phyloP scores from a whole-genome alignment of 441 rosid genomes.

The Adansonia rubrostipa region DNA sequence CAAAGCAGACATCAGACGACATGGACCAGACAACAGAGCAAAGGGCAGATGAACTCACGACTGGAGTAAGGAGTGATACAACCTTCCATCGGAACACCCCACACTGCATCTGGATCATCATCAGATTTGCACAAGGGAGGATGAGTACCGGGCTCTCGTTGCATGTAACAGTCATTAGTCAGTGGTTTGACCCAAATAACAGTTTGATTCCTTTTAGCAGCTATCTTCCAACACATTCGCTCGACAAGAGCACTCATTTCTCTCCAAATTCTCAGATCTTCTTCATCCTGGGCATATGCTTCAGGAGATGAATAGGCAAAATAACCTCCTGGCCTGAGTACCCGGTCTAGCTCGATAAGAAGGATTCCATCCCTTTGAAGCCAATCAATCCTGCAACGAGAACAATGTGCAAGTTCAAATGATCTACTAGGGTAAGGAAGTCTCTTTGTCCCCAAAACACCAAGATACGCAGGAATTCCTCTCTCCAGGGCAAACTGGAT shows the following conservation, averaged over 20 bases:
- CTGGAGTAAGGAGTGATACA: conserved; percentile 36
- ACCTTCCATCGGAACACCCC: conserved; percentile 85
- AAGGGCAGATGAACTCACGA: conserved; percentile 56
- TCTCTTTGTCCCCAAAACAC: conserved; percentile 94
- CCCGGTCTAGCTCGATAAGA: conserved; percentile 94
- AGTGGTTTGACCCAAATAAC: conserved; percentile 94
- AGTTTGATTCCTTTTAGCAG: conserved; percentile 87
- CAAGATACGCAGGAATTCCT: conserved; percentile 98
- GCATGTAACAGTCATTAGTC: conserved; percentile 83
- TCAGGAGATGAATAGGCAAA: conserved; percentile 99
- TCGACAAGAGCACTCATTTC: conserved; percentile 88
- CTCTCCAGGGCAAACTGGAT: conserved; percentile 97
- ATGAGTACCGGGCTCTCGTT: conserved; percentile 75
- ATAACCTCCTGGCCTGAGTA: conserved; percentile 98
- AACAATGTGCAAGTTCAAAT: conserved; percentile 96
- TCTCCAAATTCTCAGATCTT: conserved; percentile 87
- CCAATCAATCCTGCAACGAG: conserved; percentile 99
- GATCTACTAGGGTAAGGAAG: conserved; percentile 99
- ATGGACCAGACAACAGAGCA: neutral
- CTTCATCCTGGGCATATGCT: conserved; percentile 98
- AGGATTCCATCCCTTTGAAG: conserved; percentile 98
- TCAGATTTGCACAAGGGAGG: conserved; percentile 92
- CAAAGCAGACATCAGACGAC: neutral
- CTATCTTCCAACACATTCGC: conserved; percentile 95
- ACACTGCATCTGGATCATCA: conserved; percentile 84